Evolutionary conservation across 768 basidiomycete genomes (phyloP), one percentile per base, ranked within the genome.

Genomic region (Lentinula sp.): DNA sequence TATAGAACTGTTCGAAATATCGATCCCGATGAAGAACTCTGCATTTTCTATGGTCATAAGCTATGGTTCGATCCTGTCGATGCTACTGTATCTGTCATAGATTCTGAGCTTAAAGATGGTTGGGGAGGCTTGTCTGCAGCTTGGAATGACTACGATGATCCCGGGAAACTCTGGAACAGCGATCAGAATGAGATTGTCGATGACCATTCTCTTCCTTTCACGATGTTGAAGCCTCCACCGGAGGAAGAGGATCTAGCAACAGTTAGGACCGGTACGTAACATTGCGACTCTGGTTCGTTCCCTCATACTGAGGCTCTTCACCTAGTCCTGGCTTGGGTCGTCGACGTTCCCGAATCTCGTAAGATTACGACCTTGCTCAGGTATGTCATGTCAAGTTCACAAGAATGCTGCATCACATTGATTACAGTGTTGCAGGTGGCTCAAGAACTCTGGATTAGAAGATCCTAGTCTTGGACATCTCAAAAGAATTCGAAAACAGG

Each of bases 271-370:
- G 73, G 87, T 83, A 70, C 58, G 75, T 69, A 15, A 15, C 15
- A 41, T 3, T 7, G 23, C 18, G 20, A 39, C 7, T 28, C 2
- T 28, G 28, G 28, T 28, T 28, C 28, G 4, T 28, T 28, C 28
- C 28, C 1, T 28, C 28, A 28, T 28, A 28, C 28, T 3, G 28
- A 28, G 28, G 28, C 28, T 28, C 28, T 28, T 3, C 28, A 28
- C 9, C 41, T 59, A 92, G 91, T 85, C 41, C 75, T 81, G 51
- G 89, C 86, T 58, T 93, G 91, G 91, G 87, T 84, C 18, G 86
- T 90, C 16, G 88, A 92, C 67, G 78, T 93, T 16, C 82, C 82
- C 3, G 82, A 90, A 64, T 79, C 79, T 23, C 79, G 78, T 48
- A 73, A 82, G 56, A 88, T 85, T 20, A 80, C 83, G 8, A 69